Base-by-base conservation (phyloP, 305 asterid species). In the Solanum hybrid region DNA sequence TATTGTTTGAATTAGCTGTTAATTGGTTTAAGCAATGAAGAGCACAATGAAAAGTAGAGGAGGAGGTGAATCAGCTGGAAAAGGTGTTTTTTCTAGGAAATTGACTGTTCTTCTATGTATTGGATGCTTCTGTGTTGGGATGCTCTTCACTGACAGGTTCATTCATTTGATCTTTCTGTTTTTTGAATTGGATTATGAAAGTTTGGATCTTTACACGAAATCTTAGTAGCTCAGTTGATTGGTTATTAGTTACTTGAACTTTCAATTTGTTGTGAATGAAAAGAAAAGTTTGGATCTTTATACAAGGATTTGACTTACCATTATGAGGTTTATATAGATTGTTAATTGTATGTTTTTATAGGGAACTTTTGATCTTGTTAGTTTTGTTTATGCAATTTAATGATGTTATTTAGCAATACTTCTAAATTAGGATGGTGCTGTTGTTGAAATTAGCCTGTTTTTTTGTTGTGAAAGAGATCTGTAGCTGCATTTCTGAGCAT, bases 101-200 rank as follows among this genome's bases (percentile, higher is more conserved):
- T 91, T 95, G 87, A 91, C 98, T 10, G 22, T 96, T 90, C 92
- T 96, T 77, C 97, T 96, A 17, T 97, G 99, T 91, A 87, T 97
- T 89, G 96, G 98, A 86, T 97, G 98, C 92, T 97, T 96, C 91
- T 97, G 96, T 87, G 95, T 91, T 82, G 99, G 99, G 91, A 96
- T 96, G 99, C 95, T 97, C 94, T 97, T 96, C 95, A 96, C 98
- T 91, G 97, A 95, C 97, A 96, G 99, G 99, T 97, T 92, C 72
- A 64, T 77, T 89, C 29, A 46, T 42, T 72, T 86, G 26, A 46
- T 79, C 87, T 87, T 88, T 73, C 16, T 60, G 32, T 7, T 22
- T 46, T 46, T 42, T 84, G n/a, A 9, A 84, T 46, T 82, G 73
- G 40, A 42, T 29, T 82, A 29, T 46, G 5, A 16, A 29, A 82